A percentile compares a stretch with the other conserved stretches of the same genome.
Conservation (phyloP, 441 rosid genomes). For the Eutrema salsugineum region DNA sequence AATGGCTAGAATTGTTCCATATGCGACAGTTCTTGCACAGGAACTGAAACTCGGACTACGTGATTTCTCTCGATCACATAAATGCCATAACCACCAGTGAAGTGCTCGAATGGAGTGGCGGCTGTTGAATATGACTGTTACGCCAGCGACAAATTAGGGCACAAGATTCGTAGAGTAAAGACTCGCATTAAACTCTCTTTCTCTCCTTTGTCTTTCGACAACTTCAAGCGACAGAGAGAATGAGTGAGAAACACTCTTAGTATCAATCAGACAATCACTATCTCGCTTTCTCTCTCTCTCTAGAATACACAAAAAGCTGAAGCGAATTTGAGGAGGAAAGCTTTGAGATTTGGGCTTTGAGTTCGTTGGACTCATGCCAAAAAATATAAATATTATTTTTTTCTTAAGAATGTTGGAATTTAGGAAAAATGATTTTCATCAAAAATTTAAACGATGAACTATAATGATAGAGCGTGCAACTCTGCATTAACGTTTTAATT, state of each 20-base stretch:
- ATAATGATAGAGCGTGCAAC: constrained; percentile 11
- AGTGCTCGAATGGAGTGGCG: not conserved
- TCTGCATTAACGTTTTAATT: not conserved
- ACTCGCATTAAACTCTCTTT: constrained; percentile 1
- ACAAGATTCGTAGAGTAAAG: constrained; percentile 10
- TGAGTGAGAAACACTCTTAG: not conserved
- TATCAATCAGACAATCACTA: not conserved
- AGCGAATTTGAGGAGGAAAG: constrained; percentile 1
- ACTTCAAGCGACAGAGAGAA: constrained; percentile 13
- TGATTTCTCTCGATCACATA: not conserved
- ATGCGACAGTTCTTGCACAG: not conserved
- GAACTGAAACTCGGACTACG: not conserved
- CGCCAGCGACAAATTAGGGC: constrained; percentile 18
- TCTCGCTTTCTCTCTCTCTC: not conserved
- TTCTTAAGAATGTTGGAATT: constrained; percentile 5
- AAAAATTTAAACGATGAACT: not conserved
- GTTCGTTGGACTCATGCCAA: constrained; percentile 29
- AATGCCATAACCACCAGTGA: not conserved
- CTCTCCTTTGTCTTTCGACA: not conserved
- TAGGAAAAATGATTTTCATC: not conserved
- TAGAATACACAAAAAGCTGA: constrained; percentile 3
- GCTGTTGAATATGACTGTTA: constrained; percentile 37
- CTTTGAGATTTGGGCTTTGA: constrained; percentile 26
- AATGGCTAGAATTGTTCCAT: not conserved
- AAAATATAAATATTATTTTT: not conserved